A percentile compares a stretch with the other conserved stretches of the same genome.
Conservation (phyloP, 352 stramenopile genomes). For the Phytophthora macrochlamydospora region DNA sequence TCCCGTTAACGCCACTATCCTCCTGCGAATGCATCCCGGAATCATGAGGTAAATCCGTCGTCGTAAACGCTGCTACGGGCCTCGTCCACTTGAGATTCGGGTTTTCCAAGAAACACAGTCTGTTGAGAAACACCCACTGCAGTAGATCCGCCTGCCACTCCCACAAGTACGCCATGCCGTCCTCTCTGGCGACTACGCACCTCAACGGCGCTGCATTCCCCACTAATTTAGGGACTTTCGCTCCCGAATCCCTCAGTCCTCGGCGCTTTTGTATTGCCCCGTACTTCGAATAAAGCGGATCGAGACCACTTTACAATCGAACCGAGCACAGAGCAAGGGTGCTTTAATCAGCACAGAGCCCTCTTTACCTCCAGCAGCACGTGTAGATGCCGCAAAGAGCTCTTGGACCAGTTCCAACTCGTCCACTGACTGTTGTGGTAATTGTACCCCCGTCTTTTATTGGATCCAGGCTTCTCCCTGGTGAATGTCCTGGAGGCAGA, state of each 20-base stretch:
- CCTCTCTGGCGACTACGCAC: slow-evolving; percentile 76
- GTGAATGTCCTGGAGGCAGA: slow-evolving; percentile 39
- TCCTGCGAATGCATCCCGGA: slow-evolving; percentile 4
- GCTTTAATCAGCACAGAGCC: slow-evolving; percentile 65
- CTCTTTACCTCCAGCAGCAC: slow-evolving; percentile 58
- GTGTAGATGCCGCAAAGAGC: slow-evolving; percentile 54
- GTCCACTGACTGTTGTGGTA: slow-evolving; percentile 50
- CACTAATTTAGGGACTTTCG: slow-evolving; percentile 14
- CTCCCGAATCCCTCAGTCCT: slow-evolving; percentile 17
- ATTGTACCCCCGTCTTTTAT: slow-evolving; percentile 29
- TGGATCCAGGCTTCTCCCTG: slow-evolving; percentile 3
- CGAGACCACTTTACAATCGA: slow-evolving; percentile 71
- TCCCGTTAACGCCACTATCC: not conserved
- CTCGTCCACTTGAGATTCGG: slow-evolving; percentile 84
- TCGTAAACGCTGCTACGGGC: slow-evolving; percentile 67
- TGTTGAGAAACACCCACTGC: slow-evolving; percentile 85
- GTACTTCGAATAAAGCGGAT: slow-evolving; percentile 61
- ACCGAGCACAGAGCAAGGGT: slow-evolving; percentile 72
- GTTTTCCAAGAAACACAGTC: slow-evolving; percentile 82
- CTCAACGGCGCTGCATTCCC: slow-evolving; percentile 42
- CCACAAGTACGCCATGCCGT: slow-evolving; percentile 85
- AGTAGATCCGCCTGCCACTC: slow-evolving; percentile 82
- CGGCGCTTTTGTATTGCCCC: slow-evolving; percentile 9
- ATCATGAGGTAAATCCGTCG: slow-evolving; percentile 41
- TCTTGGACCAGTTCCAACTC: slow-evolving; percentile 76